Evolutionary conservation across 495 filamentous ascomycete species (phyloP), one percentile per base, ranked within the genome.

Genomic region (Xylaria intraflava): DNA sequence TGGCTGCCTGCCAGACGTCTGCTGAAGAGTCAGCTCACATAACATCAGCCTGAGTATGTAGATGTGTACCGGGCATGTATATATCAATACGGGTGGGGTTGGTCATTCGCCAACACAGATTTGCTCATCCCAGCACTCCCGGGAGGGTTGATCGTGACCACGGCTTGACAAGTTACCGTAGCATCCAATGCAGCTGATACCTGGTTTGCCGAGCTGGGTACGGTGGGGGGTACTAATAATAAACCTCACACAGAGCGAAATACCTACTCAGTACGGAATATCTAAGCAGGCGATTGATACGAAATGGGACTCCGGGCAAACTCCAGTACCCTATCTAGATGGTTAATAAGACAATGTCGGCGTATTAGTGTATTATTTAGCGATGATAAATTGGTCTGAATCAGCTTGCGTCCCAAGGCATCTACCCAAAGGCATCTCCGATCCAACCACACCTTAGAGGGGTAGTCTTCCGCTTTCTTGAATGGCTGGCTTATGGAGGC

Each of bases 11-110:
- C 4, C 17, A 40, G 38, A 19, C 38, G 22, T 19, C 22, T 40
- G 49, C n/a, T 33, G 38, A 51, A 51, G 49, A 51, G 49, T 51
- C 38, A 42, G 36, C 26, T 51, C 20, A 30, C 6, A 33, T 43
- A n/a, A 51, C 36, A 22, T 42, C 33, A 40, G 33, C 24, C 12
- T 12, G 27, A 17, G 17, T 22, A 47, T n/a, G n/a, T n/a, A n/a
- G n/a, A n/a, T n/a, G n/a, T n/a, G n/a, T n/a, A n/a, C n/a, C n/a
- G n/a, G n/a, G n/a, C n/a, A n/a, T n/a, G n/a, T n/a, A n/a, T n/a
- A n/a, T n/a, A n/a, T n/a, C n/a, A n/a, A n/a, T n/a, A n/a, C n/a
- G n/a, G n/a, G n/a, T n/a, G n/a, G n/a, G n/a, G n/a, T n/a, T n/a
- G n/a, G n/a, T n/a, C n/a, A n/a, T n/a, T n/a, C n/a, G n/a, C n/a